Conservation (phyloP, 352 stramenopile species). For the Pythium scleroteichum region DNA sequence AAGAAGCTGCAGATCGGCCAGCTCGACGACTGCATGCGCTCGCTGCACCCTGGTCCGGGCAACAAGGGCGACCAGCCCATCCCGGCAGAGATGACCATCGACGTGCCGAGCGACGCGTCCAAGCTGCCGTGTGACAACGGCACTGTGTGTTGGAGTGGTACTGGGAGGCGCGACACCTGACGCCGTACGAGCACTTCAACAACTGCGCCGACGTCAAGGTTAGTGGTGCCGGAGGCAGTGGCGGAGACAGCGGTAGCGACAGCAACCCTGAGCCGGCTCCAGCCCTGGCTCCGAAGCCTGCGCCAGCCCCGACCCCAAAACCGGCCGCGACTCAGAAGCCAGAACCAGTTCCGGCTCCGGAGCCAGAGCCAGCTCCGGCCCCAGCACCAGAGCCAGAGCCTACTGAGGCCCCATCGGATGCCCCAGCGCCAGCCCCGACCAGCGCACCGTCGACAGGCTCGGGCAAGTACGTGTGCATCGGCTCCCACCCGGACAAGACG, state of each 20-base stretch:
- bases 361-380: background rate
- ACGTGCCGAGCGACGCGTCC: constrained; percentile 18
- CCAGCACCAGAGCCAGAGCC: background rate
- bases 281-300: background rate
- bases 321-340: background rate
- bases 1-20: too few species aligned
- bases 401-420: background rate
- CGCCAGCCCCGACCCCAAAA: background rate
- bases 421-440: constrained; percentile 2
- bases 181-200: constrained; percentile 27
- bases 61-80: constrained; percentile 25
- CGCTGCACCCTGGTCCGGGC: constrained; percentile 16
- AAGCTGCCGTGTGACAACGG: constrained; percentile 27
- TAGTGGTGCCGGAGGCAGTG: constrained; percentile 5
- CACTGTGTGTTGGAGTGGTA: constrained; percentile 27
- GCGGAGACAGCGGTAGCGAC: background rate
- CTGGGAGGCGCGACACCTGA: constrained; percentile 29
- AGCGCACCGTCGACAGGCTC: background rate
- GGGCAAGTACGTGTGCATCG: constrained; percentile 36
- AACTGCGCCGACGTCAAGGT: constrained; percentile 31
- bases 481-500: constrained; percentile 10
- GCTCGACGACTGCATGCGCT: too few species aligned
- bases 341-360: background rate
- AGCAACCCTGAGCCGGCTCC: background rate
- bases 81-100: constrained; percentile 26